phyloP scores from a whole-genome alignment of 1,139 yeast genomes.

The Debaryomycetaceae sp. region DNA sequence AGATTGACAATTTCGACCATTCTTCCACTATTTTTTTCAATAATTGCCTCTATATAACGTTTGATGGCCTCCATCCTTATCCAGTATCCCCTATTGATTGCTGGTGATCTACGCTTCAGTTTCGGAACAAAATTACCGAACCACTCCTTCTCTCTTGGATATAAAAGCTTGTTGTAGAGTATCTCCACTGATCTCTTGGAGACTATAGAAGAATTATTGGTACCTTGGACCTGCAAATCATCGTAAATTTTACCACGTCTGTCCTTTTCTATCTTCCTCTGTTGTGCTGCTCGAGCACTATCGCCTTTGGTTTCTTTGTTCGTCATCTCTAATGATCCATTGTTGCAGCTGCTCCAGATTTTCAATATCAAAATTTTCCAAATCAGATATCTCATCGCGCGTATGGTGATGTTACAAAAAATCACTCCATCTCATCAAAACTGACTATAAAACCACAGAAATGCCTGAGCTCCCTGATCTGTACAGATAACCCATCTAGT shows the following conservation, averaged over 20 bases:
- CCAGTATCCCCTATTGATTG: conserved; percentile 84
- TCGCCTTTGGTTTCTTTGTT: conserved; percentile 6
- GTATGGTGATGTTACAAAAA: neutral
- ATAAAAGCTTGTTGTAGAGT: conserved; percentile 47
- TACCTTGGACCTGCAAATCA: conserved; percentile 71
- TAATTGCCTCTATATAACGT: conserved; percentile 45
- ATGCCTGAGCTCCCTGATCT: too few relatives aligned
- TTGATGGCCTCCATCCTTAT: conserved; percentile 71
- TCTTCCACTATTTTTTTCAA: conserved; percentile 18
- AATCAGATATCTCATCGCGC: neutral
- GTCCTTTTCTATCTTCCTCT: conserved; percentile 47
- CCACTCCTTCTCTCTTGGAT: conserved; percentile 45
- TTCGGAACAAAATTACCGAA: conserved; percentile 68
- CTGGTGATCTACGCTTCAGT: conserved; percentile 71
- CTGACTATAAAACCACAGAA: neutral
- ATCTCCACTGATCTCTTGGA: conserved; percentile 78
- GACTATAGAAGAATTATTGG: conserved; percentile 80
- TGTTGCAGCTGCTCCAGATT: neutral
- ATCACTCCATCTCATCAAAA: neutral
- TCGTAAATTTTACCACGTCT: conserved; percentile 47
- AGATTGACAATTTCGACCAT: conserved; percentile 53
- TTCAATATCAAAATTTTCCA: neutral
- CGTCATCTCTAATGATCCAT: neutral
- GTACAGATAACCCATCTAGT: too few relatives aligned
- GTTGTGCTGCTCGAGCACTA: conserved; percentile 21